A percentile compares a stretch with the other conserved stretches of the same genome.
These are phyloP conservation scores for Clavulina sp. DNA, from an alignment of 768 basidiomycete genomes.

Conservation along the genomic window DNA sequence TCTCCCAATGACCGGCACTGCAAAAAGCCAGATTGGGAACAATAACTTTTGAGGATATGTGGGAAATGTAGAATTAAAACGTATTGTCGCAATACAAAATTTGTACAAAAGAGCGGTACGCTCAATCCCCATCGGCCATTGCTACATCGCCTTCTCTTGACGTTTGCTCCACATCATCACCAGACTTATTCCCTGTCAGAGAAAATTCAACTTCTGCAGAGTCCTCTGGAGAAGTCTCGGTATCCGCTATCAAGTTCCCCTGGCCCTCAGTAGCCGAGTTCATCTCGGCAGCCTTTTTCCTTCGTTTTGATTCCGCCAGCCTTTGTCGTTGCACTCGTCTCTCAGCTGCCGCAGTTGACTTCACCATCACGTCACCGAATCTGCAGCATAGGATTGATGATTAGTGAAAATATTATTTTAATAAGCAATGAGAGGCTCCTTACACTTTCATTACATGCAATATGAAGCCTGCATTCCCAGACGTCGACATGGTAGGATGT, in stretches of 20 bases:
- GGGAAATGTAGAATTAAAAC: too few species aligned
- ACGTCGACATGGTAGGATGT: slow-evolving; percentile 85
- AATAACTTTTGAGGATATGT: too few species aligned
- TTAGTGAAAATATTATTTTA: background rate
- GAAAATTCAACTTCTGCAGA: too few species aligned
- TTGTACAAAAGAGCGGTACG: too few species aligned
- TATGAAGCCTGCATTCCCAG: slow-evolving; percentile 77
- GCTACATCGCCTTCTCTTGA: background rate
- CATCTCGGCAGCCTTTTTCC: background rate
- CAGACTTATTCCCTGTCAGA: background rate
- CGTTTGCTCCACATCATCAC: background rate
- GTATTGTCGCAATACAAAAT: too few species aligned
- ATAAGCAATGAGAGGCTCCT: background rate
- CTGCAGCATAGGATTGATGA: background rate
- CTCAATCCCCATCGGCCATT: background rate
- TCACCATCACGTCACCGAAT: background rate
- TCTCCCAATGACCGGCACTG: too few species aligned
- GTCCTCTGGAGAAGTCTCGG: too few species aligned
- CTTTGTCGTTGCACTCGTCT: background rate
- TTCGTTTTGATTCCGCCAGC: background rate
- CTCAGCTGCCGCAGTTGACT: background rate
- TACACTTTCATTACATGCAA: slow-evolving; percentile 78
- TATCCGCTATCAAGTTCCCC: background rate
- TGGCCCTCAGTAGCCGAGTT: background rate
- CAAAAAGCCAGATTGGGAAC: too few species aligned